A percentile compares a stretch with the other conserved stretches of the same genome.
These are phyloP conservation scores for Nyssa sinensis DNA, from an alignment of 148 eudicot species.

Conservation along the genomic window DNA sequence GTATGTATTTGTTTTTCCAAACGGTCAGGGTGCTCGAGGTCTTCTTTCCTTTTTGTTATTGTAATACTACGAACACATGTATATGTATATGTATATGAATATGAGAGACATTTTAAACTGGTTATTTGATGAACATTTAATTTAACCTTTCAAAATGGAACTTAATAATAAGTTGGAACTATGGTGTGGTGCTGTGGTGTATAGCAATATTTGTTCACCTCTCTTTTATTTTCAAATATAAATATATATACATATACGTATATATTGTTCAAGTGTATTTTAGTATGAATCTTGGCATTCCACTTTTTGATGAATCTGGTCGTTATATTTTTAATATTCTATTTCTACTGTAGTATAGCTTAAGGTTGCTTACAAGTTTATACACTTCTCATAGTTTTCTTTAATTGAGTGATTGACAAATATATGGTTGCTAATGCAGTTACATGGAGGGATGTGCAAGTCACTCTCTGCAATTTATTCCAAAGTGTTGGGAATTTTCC, in stretches of 20 bases:
- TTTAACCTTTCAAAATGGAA: neutral
- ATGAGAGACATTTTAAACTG: neutral
- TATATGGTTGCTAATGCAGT: conserved; percentile 45
- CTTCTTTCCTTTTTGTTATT: neutral
- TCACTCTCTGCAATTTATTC: conserved; percentile 59
- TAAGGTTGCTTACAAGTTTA: conserved; percentile 6
- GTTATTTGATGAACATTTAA: neutral
- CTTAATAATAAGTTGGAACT: neutral
- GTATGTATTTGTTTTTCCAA: neutral
- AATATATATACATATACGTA: too few species aligned
- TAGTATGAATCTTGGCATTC: neutral
- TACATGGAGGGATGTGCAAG: conserved; percentile 96
- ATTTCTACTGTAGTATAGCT: neutral
- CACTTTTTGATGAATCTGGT: neutral
- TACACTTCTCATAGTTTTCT: neutral
- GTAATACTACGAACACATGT: too few species aligned
- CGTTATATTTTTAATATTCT: neutral
- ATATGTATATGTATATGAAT: too few species aligned
- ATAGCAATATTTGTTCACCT: neutral
- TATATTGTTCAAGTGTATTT: too few species aligned
- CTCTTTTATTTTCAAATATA: too few species aligned
- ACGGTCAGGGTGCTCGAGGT: neutral
- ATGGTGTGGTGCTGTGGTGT: neutral
- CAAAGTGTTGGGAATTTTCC: conserved; percentile 76
- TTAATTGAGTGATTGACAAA: conserved; percentile 3